Base-by-base conservation (phyloP, 2,329 filamentous ascomycete species). In the Lomentospora prolificans region DNA sequence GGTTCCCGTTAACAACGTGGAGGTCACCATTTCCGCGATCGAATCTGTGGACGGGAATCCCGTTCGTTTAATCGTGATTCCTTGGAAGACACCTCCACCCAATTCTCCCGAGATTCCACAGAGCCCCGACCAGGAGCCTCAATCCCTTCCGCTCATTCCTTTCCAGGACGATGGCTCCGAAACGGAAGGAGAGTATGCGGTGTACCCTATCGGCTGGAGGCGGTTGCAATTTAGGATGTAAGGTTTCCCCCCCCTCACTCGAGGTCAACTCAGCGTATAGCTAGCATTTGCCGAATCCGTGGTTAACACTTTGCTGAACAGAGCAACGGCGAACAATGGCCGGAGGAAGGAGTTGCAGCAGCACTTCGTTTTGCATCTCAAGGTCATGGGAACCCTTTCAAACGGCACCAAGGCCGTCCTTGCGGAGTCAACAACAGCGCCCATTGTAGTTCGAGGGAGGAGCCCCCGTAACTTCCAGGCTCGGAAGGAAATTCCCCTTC, bases 391-490 rank as follows among this genome's bases (percentile, higher is more conserved):
- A 14, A 94, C 89, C 0, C 73, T 97, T 52, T 81, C 89, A 1
- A 94, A 89, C 58, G 90, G 90, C n/a, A 79, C 79, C 31, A 95
- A 91, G 69, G 80, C 90, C 31, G 80, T 89, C 6, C 78, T 96
- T 53, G 87, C 87, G 53, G 91, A 96, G 70, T 84, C 90, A 14
- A 85, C 85, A 28, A 96, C 92, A 0, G 87, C 90, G 1, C 89
- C 92, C 2, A 92, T 97, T 62, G 95, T 97, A 55, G 92, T 97
- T 28, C 86, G 92, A 59, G 92, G 92, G 33, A 82, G 92, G 63
- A 96, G 91, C 69, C 92, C 92, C 3, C 81, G 92, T 36, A 97
- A 97, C 70, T 97, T 97, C 69, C 90, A 95, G 69, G 87, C 90
- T 8, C 81, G 92, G 54, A 96, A 96, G 69, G 92, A 97, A 68